Conservation (phyloP, 495 filamentous ascomycete species). For the Aspergillus conjunctus region DNA sequence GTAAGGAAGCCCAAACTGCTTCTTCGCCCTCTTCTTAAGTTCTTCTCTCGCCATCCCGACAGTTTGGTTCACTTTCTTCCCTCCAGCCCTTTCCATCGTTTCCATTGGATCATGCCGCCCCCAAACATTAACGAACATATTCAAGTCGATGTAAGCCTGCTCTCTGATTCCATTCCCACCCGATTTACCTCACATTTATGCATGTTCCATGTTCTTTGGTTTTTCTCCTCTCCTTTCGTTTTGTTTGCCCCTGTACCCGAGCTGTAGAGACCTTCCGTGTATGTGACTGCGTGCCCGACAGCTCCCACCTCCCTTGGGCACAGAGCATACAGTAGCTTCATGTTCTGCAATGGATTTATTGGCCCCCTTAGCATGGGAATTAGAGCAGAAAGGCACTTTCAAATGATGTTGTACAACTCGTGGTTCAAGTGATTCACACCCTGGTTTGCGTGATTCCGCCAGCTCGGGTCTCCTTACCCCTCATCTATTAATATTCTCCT, state of each 20-base stretch:
- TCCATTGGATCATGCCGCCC: slow-evolving; percentile 30
- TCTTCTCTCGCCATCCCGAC: not conserved
- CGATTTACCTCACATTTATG: not conserved
- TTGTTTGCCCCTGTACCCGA: not conserved
- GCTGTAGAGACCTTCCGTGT: not conserved
- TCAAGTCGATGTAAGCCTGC: slow-evolving; percentile 40
- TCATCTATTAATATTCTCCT: not conserved
- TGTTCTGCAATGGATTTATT: not conserved
- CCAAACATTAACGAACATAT: slow-evolving; percentile 40
- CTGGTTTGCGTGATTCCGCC: not conserved
- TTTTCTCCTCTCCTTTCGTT: not conserved
- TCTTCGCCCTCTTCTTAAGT: not conserved
- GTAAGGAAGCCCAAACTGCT: not conserved
- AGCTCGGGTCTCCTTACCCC: slow-evolving; percentile 1
- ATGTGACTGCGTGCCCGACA: not conserved
- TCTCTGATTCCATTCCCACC: not conserved
- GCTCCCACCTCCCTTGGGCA: not conserved
- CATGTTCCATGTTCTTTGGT: not conserved
- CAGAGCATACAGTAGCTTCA: not conserved
- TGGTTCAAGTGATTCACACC: not conserved
- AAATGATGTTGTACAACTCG: not conserved
- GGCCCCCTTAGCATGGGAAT: not conserved
- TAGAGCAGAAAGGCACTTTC: not conserved
- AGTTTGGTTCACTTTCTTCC: slow-evolving; percentile 4
- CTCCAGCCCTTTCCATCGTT: slow-evolving; percentile 6